Evolutionary conservation across 2,329 filamentous ascomycete species (phyloP).

Genomic region (Ophiostoma tasmaniense): DNA sequence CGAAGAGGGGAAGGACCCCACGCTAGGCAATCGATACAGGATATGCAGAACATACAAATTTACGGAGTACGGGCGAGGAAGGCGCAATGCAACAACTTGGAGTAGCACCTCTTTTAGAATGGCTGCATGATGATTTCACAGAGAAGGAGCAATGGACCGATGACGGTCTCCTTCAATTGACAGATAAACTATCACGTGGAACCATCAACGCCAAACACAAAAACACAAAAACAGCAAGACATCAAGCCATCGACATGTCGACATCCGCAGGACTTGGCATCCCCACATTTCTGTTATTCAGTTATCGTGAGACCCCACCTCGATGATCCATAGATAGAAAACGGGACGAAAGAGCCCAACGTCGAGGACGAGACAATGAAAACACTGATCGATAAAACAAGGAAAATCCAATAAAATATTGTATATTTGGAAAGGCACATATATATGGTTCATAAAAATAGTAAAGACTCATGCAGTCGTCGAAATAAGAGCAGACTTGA

Average conservation of each 20-base stretch:
- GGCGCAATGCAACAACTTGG: background rate
- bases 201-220: too few relatives aligned
- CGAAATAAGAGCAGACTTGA: too few relatives aligned
- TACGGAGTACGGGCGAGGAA: background rate
- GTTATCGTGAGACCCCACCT: slow-evolving; percentile 5
- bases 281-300: background rate
- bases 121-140: background rate
- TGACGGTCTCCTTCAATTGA: background rate
- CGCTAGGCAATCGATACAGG: background rate
- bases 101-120: background rate
- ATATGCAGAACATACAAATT: background rate
- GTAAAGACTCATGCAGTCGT: too few relatives aligned
- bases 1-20: background rate
- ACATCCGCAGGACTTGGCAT: background rate
- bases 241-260: background rate
- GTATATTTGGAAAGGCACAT: too few relatives aligned
- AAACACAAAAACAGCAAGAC: background rate
- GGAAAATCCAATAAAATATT: too few relatives aligned
- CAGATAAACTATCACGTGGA: background rate
- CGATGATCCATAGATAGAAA: slow-evolving; percentile 5
- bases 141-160: slow-evolving; percentile 2
- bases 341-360: background rate
- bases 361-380: background rate
- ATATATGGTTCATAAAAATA: too few relatives aligned
- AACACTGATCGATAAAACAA: too few relatives aligned